Conservation (phyloP, 2,329 filamentous ascomycete genomes). For the Tolypocladium ovalisporum region DNA sequence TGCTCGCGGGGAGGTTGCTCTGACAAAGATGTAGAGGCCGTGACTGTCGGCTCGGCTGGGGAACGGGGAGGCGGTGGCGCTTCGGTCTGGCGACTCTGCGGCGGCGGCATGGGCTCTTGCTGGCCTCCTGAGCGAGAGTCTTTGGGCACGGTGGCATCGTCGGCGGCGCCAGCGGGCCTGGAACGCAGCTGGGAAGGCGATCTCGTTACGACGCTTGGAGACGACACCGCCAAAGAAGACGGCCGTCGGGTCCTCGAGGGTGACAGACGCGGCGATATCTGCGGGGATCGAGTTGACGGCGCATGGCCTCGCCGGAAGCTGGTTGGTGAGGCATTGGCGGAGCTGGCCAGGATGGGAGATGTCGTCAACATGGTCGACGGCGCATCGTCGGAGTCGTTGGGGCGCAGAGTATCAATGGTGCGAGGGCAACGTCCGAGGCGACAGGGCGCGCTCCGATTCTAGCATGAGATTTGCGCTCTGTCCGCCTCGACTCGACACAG, state of each 20-base stretch:
- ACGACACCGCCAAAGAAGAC: slow-evolving; percentile 12
- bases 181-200: slow-evolving; percentile 13
- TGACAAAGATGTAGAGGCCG: not conserved
- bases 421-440: slow-evolving; percentile 1
- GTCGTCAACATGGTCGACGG: slow-evolving; percentile 48
- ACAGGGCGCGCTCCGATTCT: slow-evolving; percentile 1
- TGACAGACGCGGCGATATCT: slow-evolving; percentile 13
- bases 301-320: slow-evolving; percentile 26
- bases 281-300: slow-evolving; percentile 10
- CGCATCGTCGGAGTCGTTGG: slow-evolving; percentile 30
- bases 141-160: not conserved
- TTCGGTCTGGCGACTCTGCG: not conserved
- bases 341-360: slow-evolving; percentile 38
- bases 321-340: slow-evolving; percentile 41
- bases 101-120: not conserved
- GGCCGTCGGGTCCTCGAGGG: slow-evolving; percentile 14
- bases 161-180: not conserved
- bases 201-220: not conserved
- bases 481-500: not conserved
- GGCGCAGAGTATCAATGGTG: not conserved
- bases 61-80: not conserved
- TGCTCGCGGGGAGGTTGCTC: not conserved
- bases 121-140: not conserved
- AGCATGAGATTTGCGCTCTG: not conserved
- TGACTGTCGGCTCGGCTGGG: not conserved